phyloP scores from a whole-genome alignment of 345 rosid species.

The Euphorbia lathyris region DNA sequence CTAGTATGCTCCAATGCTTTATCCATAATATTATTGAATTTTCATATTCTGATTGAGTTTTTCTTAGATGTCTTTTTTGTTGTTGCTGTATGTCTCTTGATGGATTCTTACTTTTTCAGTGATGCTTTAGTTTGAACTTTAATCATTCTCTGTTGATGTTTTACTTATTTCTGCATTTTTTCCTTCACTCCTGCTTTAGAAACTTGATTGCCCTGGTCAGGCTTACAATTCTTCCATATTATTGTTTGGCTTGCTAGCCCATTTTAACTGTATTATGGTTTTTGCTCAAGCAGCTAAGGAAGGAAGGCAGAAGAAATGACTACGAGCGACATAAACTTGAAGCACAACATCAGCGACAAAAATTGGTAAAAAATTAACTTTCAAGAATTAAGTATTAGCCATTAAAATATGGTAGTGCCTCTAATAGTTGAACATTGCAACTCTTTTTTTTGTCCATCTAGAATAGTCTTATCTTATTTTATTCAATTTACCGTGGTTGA shows the following conservation, averaged over 20 bases:
- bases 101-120: not conserved
- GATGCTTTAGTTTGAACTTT: not conserved
- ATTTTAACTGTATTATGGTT: slow-evolving; percentile 13
- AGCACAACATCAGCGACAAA: slow-evolving; percentile 93
- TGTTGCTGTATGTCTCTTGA: not conserved
- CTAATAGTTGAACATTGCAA: not conserved
- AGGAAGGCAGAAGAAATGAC: slow-evolving; percentile 96
- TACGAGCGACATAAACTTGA: slow-evolving; percentile 96
- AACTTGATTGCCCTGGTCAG: not conserved
- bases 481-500: not conserved
- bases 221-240: slow-evolving; percentile 10
- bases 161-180: not conserved
- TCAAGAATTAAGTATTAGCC: slow-evolving; percentile 1
- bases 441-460: not conserved
- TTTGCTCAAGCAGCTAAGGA: slow-evolving; percentile 59
- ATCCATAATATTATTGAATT: not conserved
- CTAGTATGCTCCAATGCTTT: not conserved
- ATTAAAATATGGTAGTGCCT: not conserved
- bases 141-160: not conserved
- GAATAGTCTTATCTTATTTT: not conserved
- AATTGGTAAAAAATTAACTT: slow-evolving; percentile 24
- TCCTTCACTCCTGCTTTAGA: not conserved
- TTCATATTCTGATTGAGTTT: not conserved
- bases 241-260: not conserved
- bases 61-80: no score